These are phyloP conservation scores for Quercus dentata DNA, from an alignment of 306 rosid genomes.

Conservation along the genomic window DNA sequence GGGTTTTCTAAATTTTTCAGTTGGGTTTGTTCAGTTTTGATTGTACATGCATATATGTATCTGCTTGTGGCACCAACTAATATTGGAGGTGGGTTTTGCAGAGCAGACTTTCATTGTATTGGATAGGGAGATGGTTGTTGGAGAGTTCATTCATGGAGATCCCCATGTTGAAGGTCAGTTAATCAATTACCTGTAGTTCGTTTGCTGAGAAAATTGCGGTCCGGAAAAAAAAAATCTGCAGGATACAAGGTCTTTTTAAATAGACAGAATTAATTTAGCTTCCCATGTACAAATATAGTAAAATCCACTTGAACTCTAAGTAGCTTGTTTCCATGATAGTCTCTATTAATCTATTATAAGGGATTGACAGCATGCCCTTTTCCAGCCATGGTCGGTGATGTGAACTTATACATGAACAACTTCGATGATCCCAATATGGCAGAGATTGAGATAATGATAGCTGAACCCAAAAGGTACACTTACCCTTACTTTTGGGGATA, in stretches of 20 bases:
- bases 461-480: constrained; percentile 71
- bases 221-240: not conserved
- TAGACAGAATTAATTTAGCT: not conserved
- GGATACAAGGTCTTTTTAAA: not conserved
- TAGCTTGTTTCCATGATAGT: not conserved
- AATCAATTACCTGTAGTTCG: not conserved
- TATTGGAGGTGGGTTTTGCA: constrained; percentile 30
- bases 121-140: constrained; percentile 64
- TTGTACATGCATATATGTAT: not conserved
- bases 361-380: constrained; percentile 25
- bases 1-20: not conserved
- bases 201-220: not conserved
- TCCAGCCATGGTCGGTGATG: constrained; percentile 95
- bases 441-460: constrained; percentile 94
- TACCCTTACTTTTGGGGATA: constrained; percentile 6
- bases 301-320: not conserved
- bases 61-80: not conserved
- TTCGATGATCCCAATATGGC: constrained; percentile 65
- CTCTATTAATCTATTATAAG: not conserved
- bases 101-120: constrained; percentile 79
- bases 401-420: constrained; percentile 85
- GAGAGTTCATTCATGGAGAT: constrained; percentile 64
- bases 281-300: not conserved
- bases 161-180: constrained; percentile 69
- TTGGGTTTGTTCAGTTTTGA: constrained; percentile 17